These are phyloP conservation scores for Cytospora schulzeri DNA, from an alignment of 2,329 filamentous ascomycete genomes.

Conservation along the genomic window DNA sequence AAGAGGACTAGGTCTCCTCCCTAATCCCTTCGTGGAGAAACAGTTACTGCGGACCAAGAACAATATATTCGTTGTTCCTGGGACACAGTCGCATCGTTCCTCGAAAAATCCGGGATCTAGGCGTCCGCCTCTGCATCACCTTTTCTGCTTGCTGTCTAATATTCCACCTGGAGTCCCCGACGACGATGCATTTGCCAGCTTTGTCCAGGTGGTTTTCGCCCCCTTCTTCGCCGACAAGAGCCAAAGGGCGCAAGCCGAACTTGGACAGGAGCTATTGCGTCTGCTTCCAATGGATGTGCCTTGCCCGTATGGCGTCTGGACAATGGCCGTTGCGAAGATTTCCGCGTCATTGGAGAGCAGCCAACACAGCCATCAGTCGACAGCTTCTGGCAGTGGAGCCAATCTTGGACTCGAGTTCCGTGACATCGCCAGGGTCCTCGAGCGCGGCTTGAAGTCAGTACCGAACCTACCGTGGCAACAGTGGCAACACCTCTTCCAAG, in stretches of 20 bases:
- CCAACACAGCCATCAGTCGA: constrained; percentile 42
- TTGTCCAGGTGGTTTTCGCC: constrained; percentile 55
- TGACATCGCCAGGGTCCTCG: constrained; percentile 67
- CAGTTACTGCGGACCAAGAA: constrained; percentile 52
- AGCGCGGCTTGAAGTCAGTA: constrained; percentile 57
- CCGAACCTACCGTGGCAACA: constrained; percentile 49
- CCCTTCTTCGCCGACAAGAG: constrained; percentile 61
- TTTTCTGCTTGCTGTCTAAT: constrained; percentile 63
- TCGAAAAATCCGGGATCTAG: constrained; percentile 53
- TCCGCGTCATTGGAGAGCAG: constrained; percentile 45
- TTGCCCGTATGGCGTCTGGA: constrained; percentile 54
- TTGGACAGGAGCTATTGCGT: constrained; percentile 55
- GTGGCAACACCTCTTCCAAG: constrained; percentile 60
- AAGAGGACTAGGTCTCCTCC: constrained; percentile 56
- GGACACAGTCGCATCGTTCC: constrained; percentile 66
- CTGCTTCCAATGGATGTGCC: constrained; percentile 48
- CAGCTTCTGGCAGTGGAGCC: constrained; percentile 44
- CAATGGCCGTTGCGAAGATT: constrained; percentile 52
- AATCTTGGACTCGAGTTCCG: constrained; percentile 70
- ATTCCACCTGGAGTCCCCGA: constrained; percentile 51
- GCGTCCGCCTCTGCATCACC: constrained; percentile 65
- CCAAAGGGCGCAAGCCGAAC: constrained; percentile 45
- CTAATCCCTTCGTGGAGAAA: constrained; percentile 62
- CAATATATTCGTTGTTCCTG: constrained; percentile 62
- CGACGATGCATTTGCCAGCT: constrained; percentile 46